A percentile compares a stretch with the other conserved stretches of the same genome.
Conservation (phyloP, 1,139 yeast genomes). For the Entelexis sorbosivorans region DNA sequence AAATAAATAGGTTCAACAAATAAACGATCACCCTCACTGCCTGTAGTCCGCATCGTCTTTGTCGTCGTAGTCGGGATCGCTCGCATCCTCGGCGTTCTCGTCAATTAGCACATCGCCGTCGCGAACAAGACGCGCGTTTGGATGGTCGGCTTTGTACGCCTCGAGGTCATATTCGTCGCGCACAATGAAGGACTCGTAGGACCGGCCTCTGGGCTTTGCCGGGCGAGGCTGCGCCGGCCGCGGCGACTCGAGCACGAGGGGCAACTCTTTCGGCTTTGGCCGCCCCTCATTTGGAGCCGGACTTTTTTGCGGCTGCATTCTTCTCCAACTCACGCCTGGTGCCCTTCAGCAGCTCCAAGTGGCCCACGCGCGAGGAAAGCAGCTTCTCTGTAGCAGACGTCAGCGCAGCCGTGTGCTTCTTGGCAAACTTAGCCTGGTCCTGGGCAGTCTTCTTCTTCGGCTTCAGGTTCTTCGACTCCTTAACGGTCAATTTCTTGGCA, state of each 20-base stretch:
- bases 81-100: background rate
- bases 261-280: constrained; percentile 11
- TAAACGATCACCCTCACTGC: background rate
- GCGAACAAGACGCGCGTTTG: constrained; percentile 7
- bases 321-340: constrained; percentile 66
- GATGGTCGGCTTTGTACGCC: constrained; percentile 16
- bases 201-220: background rate
- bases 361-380: constrained; percentile 88
- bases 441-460: constrained; percentile 49
- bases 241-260: constrained; percentile 14
- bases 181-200: constrained; percentile 10
- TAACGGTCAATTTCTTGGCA: constrained; percentile 21
- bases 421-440: constrained; percentile 39
- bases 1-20: background rate
- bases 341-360: constrained; percentile 80
- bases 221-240: background rate
- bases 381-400: constrained; percentile 69
- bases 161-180: constrained; percentile 15
- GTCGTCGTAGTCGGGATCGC: background rate
- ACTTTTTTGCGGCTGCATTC: constrained; percentile 10
- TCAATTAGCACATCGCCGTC: constrained; percentile 5
- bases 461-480: constrained; percentile 52
- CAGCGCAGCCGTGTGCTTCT: constrained; percentile 56
- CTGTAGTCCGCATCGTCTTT: background rate
- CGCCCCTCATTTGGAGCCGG: constrained; percentile 4